phyloP scores from a whole-genome alignment of 2,329 filamentous ascomycete species.

The Colletotrichum graminicola region DNA sequence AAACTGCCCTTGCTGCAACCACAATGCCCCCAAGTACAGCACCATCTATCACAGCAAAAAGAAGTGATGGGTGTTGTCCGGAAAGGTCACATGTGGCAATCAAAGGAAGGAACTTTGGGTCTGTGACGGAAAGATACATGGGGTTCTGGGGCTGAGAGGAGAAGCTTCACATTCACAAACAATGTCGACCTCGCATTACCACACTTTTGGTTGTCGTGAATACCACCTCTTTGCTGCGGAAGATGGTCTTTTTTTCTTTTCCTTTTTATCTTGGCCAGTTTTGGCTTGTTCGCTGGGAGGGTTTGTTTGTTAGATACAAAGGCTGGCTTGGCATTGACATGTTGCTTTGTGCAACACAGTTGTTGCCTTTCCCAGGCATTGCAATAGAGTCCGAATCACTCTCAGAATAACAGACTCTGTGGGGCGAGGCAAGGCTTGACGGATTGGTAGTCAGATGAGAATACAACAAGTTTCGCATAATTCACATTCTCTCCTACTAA shows the following conservation, averaged over 20 bases:
- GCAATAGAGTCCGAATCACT: neutral
- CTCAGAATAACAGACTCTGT: neutral
- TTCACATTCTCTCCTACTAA: neutral
- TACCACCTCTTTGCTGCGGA: neutral
- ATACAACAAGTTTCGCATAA: neutral
- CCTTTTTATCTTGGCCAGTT: neutral
- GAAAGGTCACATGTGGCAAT: neutral
- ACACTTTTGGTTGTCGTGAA: neutral
- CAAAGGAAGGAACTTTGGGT: neutral
- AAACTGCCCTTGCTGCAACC: slow-evolving; percentile 11
- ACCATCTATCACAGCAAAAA: neutral
- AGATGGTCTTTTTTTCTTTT: neutral
- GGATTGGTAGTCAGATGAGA: neutral
- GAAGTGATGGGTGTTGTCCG: too few relatives aligned
- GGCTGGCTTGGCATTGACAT: neutral
- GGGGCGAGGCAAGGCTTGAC: neutral
- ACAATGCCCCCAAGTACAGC: neutral
- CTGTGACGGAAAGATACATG: neutral
- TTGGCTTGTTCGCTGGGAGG: neutral
- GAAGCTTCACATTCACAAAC: too few relatives aligned
- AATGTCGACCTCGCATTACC: neutral
- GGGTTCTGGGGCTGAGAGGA: neutral
- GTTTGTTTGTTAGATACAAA: neutral
- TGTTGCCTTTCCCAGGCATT: neutral
- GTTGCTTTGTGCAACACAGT: neutral